These are phyloP conservation scores for Lentinula sp. DNA, from an alignment of 768 basidiomycete genomes.

Conservation along the genomic window DNA sequence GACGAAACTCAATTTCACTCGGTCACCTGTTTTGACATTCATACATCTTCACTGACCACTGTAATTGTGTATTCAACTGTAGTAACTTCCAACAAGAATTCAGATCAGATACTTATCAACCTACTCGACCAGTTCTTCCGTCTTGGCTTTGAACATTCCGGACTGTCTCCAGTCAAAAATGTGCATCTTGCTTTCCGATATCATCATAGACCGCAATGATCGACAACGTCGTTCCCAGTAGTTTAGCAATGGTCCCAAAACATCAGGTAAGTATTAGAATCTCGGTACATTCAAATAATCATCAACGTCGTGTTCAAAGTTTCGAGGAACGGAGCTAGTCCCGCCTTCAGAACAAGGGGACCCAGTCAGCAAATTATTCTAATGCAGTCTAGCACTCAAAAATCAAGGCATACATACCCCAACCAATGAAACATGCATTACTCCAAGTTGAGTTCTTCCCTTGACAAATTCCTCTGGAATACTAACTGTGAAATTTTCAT, in stretches of 20 bases:
- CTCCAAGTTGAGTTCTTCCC: not conserved
- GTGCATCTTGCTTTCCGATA: too few relatives aligned
- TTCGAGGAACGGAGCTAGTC: constrained; percentile 1
- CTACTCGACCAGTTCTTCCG: too few relatives aligned
- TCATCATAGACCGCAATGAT: too few relatives aligned
- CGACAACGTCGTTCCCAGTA: too few relatives aligned
- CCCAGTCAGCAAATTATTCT: not conserved
- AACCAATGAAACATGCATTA: constrained; percentile 1
- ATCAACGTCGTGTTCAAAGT: constrained; percentile 1
- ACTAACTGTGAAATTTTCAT: constrained; percentile 2
- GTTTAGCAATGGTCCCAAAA: too few relatives aligned
- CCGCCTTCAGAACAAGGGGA: not conserved
- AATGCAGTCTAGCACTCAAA: not conserved
- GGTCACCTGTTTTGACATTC: too few relatives aligned
- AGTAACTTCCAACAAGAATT: not conserved
- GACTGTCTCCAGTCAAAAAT: too few relatives aligned
- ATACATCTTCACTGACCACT: not conserved
- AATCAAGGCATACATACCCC: not conserved
- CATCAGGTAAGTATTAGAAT: too few relatives aligned
- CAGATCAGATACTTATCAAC: too few relatives aligned
- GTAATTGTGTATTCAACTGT: not conserved
- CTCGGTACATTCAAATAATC: not conserved
- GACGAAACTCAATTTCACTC: not conserved
- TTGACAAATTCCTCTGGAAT: not conserved
- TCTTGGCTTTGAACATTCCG: too few relatives aligned